These are phyloP conservation scores for Hyaloscypha hepaticicola DNA, from an alignment of 495 filamentous ascomycete species.

Conservation along the genomic window DNA sequence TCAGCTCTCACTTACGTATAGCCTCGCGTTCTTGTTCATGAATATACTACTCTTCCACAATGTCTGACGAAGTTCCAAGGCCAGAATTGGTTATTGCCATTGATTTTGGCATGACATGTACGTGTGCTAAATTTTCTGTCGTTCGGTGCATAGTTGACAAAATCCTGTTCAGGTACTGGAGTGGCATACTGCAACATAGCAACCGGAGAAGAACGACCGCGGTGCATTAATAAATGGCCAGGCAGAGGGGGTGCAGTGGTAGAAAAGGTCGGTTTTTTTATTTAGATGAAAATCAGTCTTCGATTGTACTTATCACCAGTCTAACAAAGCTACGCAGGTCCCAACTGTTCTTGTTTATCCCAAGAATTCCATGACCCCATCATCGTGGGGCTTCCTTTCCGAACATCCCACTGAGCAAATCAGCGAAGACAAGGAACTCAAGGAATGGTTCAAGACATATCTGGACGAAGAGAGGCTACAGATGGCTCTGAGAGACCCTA, in stretches of 20 bases:
- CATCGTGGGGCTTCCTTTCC: constrained; percentile 43
- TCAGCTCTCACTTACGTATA: neutral
- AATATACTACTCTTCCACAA: too few relatives aligned
- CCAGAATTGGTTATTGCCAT: constrained; percentile 42
- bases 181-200: constrained; percentile 37
- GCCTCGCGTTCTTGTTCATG: neutral
- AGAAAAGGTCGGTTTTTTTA: constrained; percentile 34
- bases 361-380: constrained; percentile 27
- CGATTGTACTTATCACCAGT: neutral
- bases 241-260: constrained; percentile 39
- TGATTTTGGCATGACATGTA: constrained; percentile 48
- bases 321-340: constrained; percentile 23
- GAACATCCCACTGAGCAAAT: constrained; percentile 32
- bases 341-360: constrained; percentile 44
- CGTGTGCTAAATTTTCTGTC: neutral
- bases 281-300: neutral
- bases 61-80: constrained; percentile 9
- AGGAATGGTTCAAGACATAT: constrained; percentile 46
- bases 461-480: constrained; percentile 36
- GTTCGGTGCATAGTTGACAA: neutral
- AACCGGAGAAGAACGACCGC: constrained; percentile 33
- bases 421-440: constrained; percentile 33
- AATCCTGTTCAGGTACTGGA: constrained; percentile 27
- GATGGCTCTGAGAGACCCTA: constrained; percentile 23
- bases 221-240: constrained; percentile 45